Percentiles rank a stretch among this genome's conserved stretches.
These are phyloP conservation scores for Starmerella bacillaris DNA, from an alignment of 805 yeast genomes.

Conservation along the genomic window DNA sequence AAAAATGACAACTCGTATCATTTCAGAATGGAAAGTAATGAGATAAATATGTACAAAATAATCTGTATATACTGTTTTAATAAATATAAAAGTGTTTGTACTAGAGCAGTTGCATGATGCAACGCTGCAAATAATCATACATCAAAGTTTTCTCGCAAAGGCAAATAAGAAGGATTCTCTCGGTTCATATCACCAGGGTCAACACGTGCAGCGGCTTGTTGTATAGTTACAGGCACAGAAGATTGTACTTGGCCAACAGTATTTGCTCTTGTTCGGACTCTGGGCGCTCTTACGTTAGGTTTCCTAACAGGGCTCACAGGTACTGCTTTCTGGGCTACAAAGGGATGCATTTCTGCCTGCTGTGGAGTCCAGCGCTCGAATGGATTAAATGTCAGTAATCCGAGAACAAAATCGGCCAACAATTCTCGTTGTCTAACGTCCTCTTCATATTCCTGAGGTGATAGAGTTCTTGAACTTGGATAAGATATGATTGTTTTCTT, in stretches of 20 bases:
- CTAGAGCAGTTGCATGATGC: neutral
- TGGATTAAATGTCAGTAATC: constrained; percentile 70
- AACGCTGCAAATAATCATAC: neutral
- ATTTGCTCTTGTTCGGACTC: constrained; percentile 20
- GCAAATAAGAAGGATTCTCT: neutral
- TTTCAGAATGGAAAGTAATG: no score
- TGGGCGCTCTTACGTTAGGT: neutral
- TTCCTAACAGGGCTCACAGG: neutral
- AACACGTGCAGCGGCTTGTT: constrained; percentile 27
- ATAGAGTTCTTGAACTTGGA: constrained; percentile 28
- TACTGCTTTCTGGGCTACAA: constrained; percentile 32
- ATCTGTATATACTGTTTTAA: no score
- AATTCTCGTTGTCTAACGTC: constrained; percentile 58
- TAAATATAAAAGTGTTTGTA: neutral
- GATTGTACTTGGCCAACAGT: constrained; percentile 26
- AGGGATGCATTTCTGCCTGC: constrained; percentile 84
- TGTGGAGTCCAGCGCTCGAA: constrained; percentile 94
- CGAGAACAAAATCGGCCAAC: constrained; percentile 58
- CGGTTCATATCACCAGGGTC: constrained; percentile 21
- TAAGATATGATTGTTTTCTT: constrained; percentile 63
- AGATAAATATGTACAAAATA: no score
- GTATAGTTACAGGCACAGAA: constrained; percentile 26
- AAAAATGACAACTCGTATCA: no score
- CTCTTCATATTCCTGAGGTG: constrained; percentile 33
- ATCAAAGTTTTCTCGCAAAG: neutral